phyloP scores from a whole-genome alignment of 2,329 filamentous ascomycete species.

The Epichloe amarillans region DNA sequence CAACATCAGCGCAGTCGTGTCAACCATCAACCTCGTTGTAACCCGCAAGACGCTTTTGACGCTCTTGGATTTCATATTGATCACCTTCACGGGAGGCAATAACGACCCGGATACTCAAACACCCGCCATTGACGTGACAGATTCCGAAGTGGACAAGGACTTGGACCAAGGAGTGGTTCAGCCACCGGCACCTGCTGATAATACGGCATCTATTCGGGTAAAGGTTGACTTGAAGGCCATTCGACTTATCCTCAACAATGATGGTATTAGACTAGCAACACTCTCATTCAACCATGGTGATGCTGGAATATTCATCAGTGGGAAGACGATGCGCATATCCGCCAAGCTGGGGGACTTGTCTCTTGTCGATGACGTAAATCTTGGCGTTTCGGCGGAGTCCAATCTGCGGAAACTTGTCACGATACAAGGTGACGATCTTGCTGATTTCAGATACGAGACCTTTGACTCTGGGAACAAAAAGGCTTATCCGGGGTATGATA shows the following conservation, averaged over 20 bases:
- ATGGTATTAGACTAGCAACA: conserved; percentile 87
- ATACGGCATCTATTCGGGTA: conserved; percentile 70
- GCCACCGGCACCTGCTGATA: conserved; percentile 20
- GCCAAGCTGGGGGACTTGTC: conserved; percentile 73
- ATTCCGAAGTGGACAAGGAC: conserved; percentile 17
- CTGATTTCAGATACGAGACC: conserved; percentile 95
- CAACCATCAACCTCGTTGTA: conserved; percentile 91
- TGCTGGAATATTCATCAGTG: conserved; percentile 76
- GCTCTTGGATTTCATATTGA: conserved; percentile 81
- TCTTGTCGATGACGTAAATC: conserved; percentile 85
- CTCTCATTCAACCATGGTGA: conserved; percentile 86
- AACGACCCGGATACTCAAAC: conserved; percentile 25
- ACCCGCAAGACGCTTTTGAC: conserved; percentile 88
- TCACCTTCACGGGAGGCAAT: conserved; percentile 66
- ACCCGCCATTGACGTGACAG: conserved; percentile 19
- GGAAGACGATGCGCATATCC: conserved; percentile 74
- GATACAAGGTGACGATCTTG: conserved; percentile 89
- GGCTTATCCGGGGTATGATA: conserved; percentile 87
- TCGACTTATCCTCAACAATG: conserved; percentile 88
- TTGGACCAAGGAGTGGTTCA: conserved; percentile 23
- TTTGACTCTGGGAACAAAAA: conserved; percentile 61
- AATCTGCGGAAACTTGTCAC: conserved; percentile 76
- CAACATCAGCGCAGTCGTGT: conserved; percentile 80
- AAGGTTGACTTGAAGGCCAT: conserved; percentile 92
- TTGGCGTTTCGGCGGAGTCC: conserved; percentile 71